Conservation (phyloP, 2,329 filamentous ascomycete species). For the Cladophialophora immunda region DNA sequence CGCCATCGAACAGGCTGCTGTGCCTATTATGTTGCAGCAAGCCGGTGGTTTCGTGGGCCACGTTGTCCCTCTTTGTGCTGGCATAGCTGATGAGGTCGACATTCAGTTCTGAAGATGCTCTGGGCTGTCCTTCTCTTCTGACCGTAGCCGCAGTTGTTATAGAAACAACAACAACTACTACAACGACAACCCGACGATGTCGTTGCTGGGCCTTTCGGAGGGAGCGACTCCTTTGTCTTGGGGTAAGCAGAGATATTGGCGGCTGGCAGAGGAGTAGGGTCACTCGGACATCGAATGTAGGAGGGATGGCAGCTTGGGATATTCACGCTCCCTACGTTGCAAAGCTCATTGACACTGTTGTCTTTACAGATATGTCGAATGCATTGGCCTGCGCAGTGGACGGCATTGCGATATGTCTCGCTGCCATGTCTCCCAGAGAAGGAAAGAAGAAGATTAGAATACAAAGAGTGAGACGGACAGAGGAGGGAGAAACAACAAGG, state of each 20-base stretch:
- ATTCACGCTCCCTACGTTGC: not conserved
- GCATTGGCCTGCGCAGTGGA: not conserved
- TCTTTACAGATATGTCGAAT: not conserved
- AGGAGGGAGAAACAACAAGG: not conserved
- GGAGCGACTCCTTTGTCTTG: not conserved
- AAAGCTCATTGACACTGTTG: not conserved
- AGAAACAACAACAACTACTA: not conserved
- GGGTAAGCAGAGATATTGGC: not conserved
- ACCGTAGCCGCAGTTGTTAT: not conserved
- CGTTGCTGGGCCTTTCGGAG: not conserved
- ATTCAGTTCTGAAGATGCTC: no score
- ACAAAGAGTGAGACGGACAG: not conserved
- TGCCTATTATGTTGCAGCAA: no score
- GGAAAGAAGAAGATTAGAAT: not conserved
- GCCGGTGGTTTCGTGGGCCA: no score
- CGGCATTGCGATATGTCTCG: not conserved
- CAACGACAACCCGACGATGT: not conserved
- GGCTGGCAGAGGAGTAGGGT: not conserved
- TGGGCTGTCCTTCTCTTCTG: not conserved
- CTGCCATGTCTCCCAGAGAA: not conserved
- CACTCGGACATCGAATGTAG: not conserved
- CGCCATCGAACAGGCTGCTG: no score
- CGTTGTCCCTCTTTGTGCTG: no score
- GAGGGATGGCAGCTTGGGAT: not conserved
- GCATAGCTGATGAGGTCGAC: no score